phyloP scores from a whole-genome alignment of 2,329 filamentous ascomycete genomes.

The Fusarium compactum region DNA sequence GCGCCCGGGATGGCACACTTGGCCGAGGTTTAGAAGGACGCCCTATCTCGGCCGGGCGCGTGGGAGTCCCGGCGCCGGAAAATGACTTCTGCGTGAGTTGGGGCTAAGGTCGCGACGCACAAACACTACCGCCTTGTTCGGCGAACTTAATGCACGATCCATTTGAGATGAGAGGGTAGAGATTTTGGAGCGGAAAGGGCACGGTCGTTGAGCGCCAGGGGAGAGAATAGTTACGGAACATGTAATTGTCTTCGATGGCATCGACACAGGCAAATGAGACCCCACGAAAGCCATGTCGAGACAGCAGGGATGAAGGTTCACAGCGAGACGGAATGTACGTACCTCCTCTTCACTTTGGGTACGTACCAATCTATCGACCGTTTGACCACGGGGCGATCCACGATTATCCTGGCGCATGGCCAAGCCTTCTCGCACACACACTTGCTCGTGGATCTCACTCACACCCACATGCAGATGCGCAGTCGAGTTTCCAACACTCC shows the following conservation, averaged over 20 bases:
- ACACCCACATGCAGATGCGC: conserved; percentile 32
- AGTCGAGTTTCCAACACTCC: conserved; percentile 26
- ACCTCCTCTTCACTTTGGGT: not conserved
- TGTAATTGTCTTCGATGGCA: conserved; percentile 38
- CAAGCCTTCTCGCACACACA: conserved; percentile 42
- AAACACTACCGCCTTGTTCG: conserved; percentile 33
- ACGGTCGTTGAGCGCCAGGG: conserved; percentile 16
- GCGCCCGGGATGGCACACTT: conserved; percentile 42
- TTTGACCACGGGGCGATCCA: conserved; percentile 49
- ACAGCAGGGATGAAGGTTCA: conserved; percentile 44
- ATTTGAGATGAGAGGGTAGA: conserved; percentile 9
- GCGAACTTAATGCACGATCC: conserved; percentile 30
- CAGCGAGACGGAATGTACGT: conserved; percentile 13
- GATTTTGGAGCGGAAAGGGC: conserved; percentile 24
- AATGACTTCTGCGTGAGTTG: conserved; percentile 7
- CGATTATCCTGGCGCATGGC: conserved; percentile 43
- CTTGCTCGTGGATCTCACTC: conserved; percentile 42
- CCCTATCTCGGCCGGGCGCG: conserved; percentile 42
- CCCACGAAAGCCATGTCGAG: conserved; percentile 31
- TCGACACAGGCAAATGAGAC: conserved; percentile 36
- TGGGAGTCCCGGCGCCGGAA: conserved; percentile 36
- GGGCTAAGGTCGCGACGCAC: conserved; percentile 26
- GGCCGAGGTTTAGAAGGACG: conserved; percentile 32
- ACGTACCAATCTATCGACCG: conserved; percentile 43
- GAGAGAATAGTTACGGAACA: conserved; percentile 2